phyloP scores from a whole-genome alignment of 768 basidiomycete species.

The Kwoniella dejecticola region DNA sequence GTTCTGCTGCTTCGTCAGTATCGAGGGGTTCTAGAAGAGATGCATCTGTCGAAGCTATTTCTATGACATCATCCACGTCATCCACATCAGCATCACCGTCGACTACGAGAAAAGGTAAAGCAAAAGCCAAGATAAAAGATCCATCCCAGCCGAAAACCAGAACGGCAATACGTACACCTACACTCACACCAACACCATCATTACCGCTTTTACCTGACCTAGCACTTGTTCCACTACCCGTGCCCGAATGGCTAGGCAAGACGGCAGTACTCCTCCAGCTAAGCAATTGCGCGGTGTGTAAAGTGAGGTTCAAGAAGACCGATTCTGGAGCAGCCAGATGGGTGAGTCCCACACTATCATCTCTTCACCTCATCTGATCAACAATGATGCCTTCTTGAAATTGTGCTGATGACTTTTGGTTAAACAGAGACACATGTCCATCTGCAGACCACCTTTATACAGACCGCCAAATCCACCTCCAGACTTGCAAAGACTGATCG shows the following conservation, averaged over 20 bases:
- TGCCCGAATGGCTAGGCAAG: conserved; percentile 39
- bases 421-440: conserved; percentile 42
- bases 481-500: conserved; percentile 33
- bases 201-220: conserved; percentile 23
- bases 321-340: conserved; percentile 40
- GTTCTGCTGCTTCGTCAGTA: too few relatives aligned
- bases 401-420: too few relatives aligned
- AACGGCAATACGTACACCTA: background rate
- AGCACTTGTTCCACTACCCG: conserved; percentile 20
- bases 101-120: background rate
- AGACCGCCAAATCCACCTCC: conserved; percentile 45
- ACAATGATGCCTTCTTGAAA: background rate
- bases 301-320: conserved; percentile 33
- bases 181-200: background rate
- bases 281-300: conserved; percentile 35
- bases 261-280: conserved; percentile 26
- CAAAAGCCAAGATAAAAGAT: background rate
- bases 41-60: too few relatives aligned
- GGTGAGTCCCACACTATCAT: conserved; percentile 33
- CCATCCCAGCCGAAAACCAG: background rate
- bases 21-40: too few relatives aligned
- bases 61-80: too few relatives aligned
- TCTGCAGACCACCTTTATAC: conserved; percentile 41
- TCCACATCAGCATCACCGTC: background rate
- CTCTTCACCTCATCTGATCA: background rate